Evolutionary conservation across 805 yeast species (phyloP).

Genomic region (Lipomyces starkeyi): DNA sequence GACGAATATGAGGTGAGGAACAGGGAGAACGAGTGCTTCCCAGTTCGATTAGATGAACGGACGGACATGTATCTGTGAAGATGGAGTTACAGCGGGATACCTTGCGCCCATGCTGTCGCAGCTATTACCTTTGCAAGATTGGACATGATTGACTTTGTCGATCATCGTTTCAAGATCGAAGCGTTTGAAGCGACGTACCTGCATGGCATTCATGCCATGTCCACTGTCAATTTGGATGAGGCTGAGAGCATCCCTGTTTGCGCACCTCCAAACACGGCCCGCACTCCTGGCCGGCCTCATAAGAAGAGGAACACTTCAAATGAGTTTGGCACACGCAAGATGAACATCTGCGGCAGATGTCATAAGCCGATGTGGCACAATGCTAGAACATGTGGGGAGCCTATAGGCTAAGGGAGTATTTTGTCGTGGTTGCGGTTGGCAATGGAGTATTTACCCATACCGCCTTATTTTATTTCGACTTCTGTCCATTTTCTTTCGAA

Average conservation of each 20-base stretch:
- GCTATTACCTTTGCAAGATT: not conserved
- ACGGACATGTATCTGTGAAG: not conserved
- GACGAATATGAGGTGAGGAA: slow-evolving; percentile 1
- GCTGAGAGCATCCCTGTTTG: not conserved
- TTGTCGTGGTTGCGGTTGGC: too few relatives aligned
- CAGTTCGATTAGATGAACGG: not conserved
- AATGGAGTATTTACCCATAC: too few relatives aligned
- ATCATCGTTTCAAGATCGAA: not conserved
- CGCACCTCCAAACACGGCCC: slow-evolving; percentile 1
- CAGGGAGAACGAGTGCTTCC: slow-evolving; percentile 3
- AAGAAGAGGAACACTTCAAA: slow-evolving; percentile 2
- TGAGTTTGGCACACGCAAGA: not conserved
- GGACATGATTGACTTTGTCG: slow-evolving; percentile 1
- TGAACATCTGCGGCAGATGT: not conserved
- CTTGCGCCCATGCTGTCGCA: slow-evolving; percentile 7
- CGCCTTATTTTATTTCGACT: too few relatives aligned
- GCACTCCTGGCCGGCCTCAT: slow-evolving; percentile 1
- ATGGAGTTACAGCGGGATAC: not conserved
- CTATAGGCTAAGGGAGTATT: not conserved
- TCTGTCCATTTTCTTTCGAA: too few relatives aligned
- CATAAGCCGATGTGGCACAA: not conserved
- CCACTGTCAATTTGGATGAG: not conserved
- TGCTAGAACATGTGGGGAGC: not conserved
- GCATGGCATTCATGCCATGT: slow-evolving; percentile 2
- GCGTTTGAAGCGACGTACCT: not conserved